Base-by-base conservation (phyloP, 441 rosid species). In the Capsella rubella region DNA sequence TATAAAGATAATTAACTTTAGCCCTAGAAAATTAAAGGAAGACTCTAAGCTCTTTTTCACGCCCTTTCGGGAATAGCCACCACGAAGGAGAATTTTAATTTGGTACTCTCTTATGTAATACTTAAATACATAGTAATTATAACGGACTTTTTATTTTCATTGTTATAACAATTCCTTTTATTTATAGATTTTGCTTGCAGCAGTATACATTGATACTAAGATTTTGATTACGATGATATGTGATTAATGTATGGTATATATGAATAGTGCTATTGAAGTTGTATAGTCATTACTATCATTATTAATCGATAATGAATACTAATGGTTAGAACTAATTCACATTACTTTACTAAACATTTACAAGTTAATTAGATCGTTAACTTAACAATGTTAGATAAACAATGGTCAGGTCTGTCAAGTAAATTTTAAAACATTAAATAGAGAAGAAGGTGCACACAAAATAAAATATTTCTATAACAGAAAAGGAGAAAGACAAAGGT, bases 1-100 rank as follows among this genome's bases (percentile, higher is more conserved):
- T 66, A 74, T 28, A 39, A 74, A 57, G 67, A 57, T 57, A 15
- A 5, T 49, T 49, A 65, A 49, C 61, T 74, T 56, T 65, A 57
- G 9, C 42, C 16, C 13, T 58, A 74, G 29, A 74, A 66, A 21
- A 21, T 21, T 21, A 21, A 74, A 10, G 67, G 62, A 58, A 58
- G 39, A 3, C 51, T 56, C 21, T 27, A 35, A 55, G 14, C 37
- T 61, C 39, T 6, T 58, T 62, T 53, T 45, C 64, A 54, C 39
- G 40, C 32, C 69, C 15, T 54, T 63, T 54, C 16, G 39, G 29
- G 18, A 31, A 34, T 45, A 34, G 39, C 69, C 63, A 71, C 55
- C 63, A 71, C 60, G 28, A 47, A 45, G 1, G 57, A 34, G 34
- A 16, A 16, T 16, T 16, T 16, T 16, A 16, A 32, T 72, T 14